phyloP scores from a whole-genome alignment of 2,329 filamentous ascomycete genomes.

The Helicocarpus griseus region DNA sequence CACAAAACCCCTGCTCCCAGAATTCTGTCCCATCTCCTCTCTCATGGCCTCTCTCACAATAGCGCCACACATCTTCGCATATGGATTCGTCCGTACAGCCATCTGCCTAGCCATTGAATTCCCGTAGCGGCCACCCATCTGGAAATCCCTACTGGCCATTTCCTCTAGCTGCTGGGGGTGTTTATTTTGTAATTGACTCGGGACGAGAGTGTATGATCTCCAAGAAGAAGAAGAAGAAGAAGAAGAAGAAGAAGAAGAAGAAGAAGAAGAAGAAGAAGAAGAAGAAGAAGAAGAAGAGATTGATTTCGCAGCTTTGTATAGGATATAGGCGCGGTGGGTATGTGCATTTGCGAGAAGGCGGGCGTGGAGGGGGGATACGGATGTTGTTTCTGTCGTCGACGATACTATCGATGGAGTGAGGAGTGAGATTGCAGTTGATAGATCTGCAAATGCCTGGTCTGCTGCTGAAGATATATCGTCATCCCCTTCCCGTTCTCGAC shows the following conservation, averaged over 20 bases:
- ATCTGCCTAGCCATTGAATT: constrained; percentile 48
- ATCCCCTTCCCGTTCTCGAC: not conserved
- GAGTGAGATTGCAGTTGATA: constrained; percentile 37
- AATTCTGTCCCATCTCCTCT: constrained; percentile 40
- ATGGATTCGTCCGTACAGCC: constrained; percentile 52
- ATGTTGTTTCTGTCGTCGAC: not conserved
- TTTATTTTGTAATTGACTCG: constrained; percentile 24
- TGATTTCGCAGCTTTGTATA: constrained; percentile 26
- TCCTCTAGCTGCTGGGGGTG: constrained; percentile 41
- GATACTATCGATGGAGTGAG: constrained; percentile 25
- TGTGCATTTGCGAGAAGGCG: constrained; percentile 44
- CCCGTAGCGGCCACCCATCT: constrained; percentile 44
- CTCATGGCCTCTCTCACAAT: constrained; percentile 52
- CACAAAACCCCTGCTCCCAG: constrained; percentile 1
- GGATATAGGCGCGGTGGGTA: constrained; percentile 43
- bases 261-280: constrained; percentile 5
- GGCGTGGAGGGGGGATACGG: constrained; percentile 35
- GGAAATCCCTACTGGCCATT: constrained; percentile 46
- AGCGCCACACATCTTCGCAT: constrained; percentile 52
- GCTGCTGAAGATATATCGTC: not conserved
- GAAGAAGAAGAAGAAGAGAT: too few species aligned
- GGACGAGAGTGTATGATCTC: constrained; percentile 6
- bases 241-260: not conserved
- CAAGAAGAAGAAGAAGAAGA: constrained; percentile 5
- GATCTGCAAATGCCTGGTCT: constrained; percentile 24